Evolutionary conservation across 768 basidiomycete species (phyloP).

Genomic region (Pholiota microspora): DNA sequence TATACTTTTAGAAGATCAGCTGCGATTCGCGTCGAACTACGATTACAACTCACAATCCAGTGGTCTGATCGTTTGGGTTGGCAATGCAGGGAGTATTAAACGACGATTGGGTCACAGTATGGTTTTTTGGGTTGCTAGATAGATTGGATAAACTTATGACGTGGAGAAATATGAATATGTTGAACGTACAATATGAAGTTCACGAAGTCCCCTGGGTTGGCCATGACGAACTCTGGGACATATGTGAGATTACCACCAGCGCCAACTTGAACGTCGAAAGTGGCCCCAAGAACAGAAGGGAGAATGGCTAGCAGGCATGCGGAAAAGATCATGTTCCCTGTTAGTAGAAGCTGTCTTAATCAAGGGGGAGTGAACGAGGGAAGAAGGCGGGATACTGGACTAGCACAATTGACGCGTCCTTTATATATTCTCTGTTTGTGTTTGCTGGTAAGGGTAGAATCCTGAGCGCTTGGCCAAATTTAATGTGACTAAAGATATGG

Average conservation of each 20-base stretch:
- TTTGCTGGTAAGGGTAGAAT: neutral
- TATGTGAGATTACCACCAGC: conserved; percentile 28
- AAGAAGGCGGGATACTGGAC: neutral
- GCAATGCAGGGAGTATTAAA: conserved; percentile 36
- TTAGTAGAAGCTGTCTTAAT: neutral
- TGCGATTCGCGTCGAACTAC: neutral
- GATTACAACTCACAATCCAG: conserved; percentile 34
- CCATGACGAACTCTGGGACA: conserved; percentile 35
- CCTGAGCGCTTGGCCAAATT: neutral
- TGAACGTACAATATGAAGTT: conserved; percentile 47
- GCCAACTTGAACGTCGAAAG: conserved; percentile 34
- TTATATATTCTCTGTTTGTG: neutral
- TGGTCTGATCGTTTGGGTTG: conserved; percentile 28
- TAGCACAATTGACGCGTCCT: neutral
- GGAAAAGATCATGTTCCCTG: neutral
- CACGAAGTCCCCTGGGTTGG: conserved; percentile 43
- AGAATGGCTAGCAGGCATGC: conserved; percentile 19
- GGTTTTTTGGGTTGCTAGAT: conserved; percentile 45
- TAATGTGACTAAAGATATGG: no score
- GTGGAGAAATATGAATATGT: conserved; percentile 15
- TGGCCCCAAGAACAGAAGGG: conserved; percentile 27
- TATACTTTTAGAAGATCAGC: conserved; percentile 19
- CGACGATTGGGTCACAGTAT: conserved; percentile 46
- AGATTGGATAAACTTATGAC: neutral
- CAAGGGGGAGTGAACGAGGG: neutral